phyloP scores from a whole-genome alignment of 768 basidiomycete species.

The Hypsizygus marmoreus region DNA sequence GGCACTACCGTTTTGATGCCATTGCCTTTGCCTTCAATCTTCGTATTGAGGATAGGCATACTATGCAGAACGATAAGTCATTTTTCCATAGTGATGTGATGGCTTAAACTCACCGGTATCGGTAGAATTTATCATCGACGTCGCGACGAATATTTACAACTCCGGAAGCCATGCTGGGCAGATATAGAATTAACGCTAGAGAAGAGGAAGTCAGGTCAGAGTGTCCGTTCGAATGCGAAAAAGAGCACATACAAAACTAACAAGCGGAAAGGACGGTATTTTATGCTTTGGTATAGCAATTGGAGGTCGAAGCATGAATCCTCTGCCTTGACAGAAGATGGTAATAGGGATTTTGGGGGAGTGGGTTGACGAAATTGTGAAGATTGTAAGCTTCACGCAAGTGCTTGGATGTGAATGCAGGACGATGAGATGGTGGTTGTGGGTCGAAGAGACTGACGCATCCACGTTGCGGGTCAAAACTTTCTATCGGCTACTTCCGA shows the following conservation, averaged over 20 bases:
- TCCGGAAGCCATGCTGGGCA: conserved; percentile 84
- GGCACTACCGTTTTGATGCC: conserved; percentile 99
- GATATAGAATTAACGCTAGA: conserved; percentile 55
- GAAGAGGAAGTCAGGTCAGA: not conserved
- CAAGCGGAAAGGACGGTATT: conserved; percentile 51
- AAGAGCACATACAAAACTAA: conserved; percentile 49
- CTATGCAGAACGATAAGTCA: conserved; percentile 38
- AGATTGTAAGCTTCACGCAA: conserved; percentile 28
- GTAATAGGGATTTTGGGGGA: conserved; percentile 35
- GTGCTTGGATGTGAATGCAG: conserved; percentile 1
- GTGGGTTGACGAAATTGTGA: conserved; percentile 68
- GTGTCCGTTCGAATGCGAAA: not conserved
- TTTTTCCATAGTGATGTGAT: not conserved
- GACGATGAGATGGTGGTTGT: conserved; percentile 26
- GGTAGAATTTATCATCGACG: conserved; percentile 96
- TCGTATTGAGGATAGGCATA: conserved; percentile 93
- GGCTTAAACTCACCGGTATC: conserved; percentile 82
- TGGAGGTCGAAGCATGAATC: conserved; percentile 95
- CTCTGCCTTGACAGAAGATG: conserved; percentile 73
- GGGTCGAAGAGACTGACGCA: conserved; percentile 25
- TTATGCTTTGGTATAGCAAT: conserved; percentile 70
- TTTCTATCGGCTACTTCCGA: conserved; percentile 19
- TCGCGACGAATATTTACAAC: conserved; percentile 93
- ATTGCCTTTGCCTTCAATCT: conserved; percentile 99
- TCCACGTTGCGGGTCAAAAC: conserved; percentile 10